phyloP scores from a whole-genome alignment of 352 stramenopile genomes.

The Discostella stelligera region DNA sequence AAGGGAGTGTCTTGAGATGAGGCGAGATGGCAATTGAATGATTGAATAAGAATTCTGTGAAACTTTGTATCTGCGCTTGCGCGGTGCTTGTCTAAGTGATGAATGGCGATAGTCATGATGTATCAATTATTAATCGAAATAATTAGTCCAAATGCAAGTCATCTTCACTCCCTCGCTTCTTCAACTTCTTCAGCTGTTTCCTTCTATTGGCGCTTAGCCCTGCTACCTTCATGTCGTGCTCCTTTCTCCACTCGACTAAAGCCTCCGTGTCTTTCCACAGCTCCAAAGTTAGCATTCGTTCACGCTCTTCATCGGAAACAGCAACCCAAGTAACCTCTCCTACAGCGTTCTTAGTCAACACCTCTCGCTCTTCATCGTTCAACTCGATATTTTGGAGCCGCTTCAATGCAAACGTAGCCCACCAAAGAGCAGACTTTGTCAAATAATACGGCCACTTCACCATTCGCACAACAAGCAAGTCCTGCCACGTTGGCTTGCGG shows the following conservation, averaged over 20 bases:
- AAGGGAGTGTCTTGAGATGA: constrained; percentile 27
- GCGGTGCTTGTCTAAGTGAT: background rate
- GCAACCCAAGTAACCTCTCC: constrained; percentile 72
- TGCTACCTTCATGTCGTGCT: constrained; percentile 67
- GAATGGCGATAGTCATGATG: too few relatives aligned
- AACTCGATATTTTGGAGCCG: constrained; percentile 59
- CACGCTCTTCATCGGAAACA: constrained; percentile 64
- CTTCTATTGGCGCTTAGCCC: constrained; percentile 61
- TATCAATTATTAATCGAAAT: background rate
- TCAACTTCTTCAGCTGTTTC: constrained; percentile 57
- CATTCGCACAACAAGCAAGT: constrained; percentile 73
- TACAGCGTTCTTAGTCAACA: constrained; percentile 76
- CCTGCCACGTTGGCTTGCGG: constrained; percentile 74
- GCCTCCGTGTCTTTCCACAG: constrained; percentile 70
- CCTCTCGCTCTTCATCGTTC: constrained; percentile 66
- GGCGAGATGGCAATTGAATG: constrained; percentile 24
- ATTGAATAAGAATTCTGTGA: background rate
- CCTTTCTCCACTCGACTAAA: constrained; percentile 71
- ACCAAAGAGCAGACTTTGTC: constrained; percentile 52
- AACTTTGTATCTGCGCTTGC: background rate
- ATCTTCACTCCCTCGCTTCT: constrained; percentile 36
- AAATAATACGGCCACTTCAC: constrained; percentile 64
- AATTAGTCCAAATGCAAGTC: constrained; percentile 34
- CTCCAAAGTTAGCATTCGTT: constrained; percentile 64
- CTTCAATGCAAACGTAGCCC: constrained; percentile 62